Percentiles rank a stretch among this genome's conserved stretches.
Conservation (phyloP, 495 filamentous ascomycete genomes). For the Penicillium fimorum region DNA sequence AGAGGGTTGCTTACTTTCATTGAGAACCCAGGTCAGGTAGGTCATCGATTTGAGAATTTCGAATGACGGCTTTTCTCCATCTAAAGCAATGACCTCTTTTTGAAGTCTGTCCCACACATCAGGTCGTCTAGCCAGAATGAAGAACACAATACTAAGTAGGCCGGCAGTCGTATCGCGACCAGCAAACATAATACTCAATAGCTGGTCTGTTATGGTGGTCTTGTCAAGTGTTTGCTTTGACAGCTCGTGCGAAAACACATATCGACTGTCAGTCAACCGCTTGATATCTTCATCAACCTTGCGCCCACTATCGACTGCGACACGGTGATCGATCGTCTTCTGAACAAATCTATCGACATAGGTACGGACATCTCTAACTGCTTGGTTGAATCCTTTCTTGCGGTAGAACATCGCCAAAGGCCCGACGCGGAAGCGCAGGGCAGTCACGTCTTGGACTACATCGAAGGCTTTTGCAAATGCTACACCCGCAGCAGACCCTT, state of each 20-base stretch:
- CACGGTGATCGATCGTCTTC: conserved; percentile 15
- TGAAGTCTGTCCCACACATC: conserved; percentile 42
- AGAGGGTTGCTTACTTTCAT: conserved; percentile 39
- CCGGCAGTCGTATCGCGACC: conserved; percentile 61
- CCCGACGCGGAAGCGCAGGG: conserved; percentile 6
- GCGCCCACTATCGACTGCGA: conserved; percentile 1
- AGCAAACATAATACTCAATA: conserved; percentile 51
- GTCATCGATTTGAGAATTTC: conserved; percentile 47
- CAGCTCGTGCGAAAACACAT: conserved; percentile 21
- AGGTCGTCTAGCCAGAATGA: conserved; percentile 49
- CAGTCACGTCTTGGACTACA: conserved; percentile 4
- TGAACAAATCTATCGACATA: conserved; percentile 15
- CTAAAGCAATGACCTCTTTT: conserved; percentile 28
- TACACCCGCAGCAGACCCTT: background rate
- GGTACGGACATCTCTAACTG: background rate
- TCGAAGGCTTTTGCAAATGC: conserved; percentile 14
- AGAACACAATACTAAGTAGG: conserved; percentile 52
- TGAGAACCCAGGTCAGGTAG: conserved; percentile 50
- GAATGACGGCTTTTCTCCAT: conserved; percentile 32
- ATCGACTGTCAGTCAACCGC: conserved; percentile 8
- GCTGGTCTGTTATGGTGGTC: conserved; percentile 13
- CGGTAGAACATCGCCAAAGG: conserved; percentile 4
- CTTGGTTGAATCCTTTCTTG: background rate
- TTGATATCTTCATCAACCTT: background rate
- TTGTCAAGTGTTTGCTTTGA: conserved; percentile 17